phyloP scores from a whole-genome alignment of 2,329 filamentous ascomycete genomes.

The Aspergillus cejpii region DNA sequence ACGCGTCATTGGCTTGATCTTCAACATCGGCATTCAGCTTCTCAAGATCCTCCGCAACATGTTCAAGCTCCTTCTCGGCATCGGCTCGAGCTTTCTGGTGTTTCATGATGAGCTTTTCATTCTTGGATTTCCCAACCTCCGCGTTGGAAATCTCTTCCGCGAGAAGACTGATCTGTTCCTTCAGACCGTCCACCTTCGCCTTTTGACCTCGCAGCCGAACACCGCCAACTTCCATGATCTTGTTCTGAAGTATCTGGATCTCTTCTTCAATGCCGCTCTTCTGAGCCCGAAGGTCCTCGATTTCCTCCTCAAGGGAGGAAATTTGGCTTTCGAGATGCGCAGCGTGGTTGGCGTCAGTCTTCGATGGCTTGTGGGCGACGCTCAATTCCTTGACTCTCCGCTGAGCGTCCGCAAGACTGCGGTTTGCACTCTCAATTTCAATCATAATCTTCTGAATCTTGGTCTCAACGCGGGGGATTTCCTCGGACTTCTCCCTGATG shows the following conservation, averaged over 20 bases:
- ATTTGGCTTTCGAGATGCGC: constrained; percentile 71
- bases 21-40: constrained; percentile 71
- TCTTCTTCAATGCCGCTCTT: constrained; percentile 87
- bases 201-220: constrained; percentile 87
- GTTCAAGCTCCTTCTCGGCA: constrained; percentile 70
- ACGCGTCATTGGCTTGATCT: constrained; percentile 67
- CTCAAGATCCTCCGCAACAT: constrained; percentile 65
- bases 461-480: constrained; percentile 79
- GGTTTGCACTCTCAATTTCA: constrained; percentile 78
- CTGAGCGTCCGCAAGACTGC: constrained; percentile 76
- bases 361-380: constrained; percentile 72
- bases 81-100: constrained; percentile 76
- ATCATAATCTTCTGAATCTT: constrained; percentile 84
- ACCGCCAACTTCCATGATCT: constrained; percentile 97
- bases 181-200: constrained; percentile 80
- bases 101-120: constrained; percentile 85
- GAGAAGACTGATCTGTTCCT: constrained; percentile 73
- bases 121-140: constrained; percentile 83
- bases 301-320: constrained; percentile 64
- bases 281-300: constrained; percentile 72
- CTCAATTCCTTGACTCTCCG: constrained; percentile 78
- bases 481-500: constrained; percentile 64
- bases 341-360: constrained; percentile 69
- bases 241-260: constrained; percentile 86
- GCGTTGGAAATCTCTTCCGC: constrained; percentile 77